Base-by-base conservation (phyloP, 2,329 filamentous ascomycete species). In the Chrysoporthe cubensis region DNA sequence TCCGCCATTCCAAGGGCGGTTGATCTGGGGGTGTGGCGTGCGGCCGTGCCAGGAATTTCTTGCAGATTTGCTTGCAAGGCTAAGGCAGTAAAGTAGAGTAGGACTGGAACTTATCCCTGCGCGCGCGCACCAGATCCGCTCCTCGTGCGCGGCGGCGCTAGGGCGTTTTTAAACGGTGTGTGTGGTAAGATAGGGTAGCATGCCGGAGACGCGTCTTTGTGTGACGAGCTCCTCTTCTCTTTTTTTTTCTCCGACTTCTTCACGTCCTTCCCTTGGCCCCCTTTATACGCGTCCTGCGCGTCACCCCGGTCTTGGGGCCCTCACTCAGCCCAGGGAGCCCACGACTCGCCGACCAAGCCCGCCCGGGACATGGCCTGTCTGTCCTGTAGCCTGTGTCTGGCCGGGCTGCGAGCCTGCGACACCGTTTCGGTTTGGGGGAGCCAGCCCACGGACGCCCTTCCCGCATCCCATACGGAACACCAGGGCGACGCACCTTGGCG, bases 241-340 rank as follows among this genome's bases (percentile, higher is more conserved):
- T 40, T 56, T 26, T 26, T 52, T 21, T 52, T 52, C 26, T 26
- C 26, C 26, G 26, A 2, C 2, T 26, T 26, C 26, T 26, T 26
- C 26, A 26, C 26, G 26, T 26, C 26, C 26, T 26, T 26, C 26
- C 2, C 26, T 26, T 26, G 26, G 26, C 26, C 26, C 26, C 26
- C 16, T 4, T 14, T 54, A 34, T 32, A 67, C 68, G 68, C 68
- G 65, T 43, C 57, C 46, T 58, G 62, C 68, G 68, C 68, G 68
- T 67, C 65, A 65, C 50, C 61, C 65, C 67, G 56, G 65, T 44
- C 11, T 1, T 2, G 46, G 44, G 44, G 54, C n/a, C 32, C 63
- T 44, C 32, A 48, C 21, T 40, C 37, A 67, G 32, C 37, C 54
- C 32, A 46, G 32, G 21, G 26, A 26, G 26, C n/a, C 43, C 26